A percentile compares a stretch with the other conserved stretches of the same genome.
These are phyloP conservation scores for Xenoacremonium recifei DNA, from an alignment of 2,329 filamentous ascomycete genomes.

Conservation along the genomic window DNA sequence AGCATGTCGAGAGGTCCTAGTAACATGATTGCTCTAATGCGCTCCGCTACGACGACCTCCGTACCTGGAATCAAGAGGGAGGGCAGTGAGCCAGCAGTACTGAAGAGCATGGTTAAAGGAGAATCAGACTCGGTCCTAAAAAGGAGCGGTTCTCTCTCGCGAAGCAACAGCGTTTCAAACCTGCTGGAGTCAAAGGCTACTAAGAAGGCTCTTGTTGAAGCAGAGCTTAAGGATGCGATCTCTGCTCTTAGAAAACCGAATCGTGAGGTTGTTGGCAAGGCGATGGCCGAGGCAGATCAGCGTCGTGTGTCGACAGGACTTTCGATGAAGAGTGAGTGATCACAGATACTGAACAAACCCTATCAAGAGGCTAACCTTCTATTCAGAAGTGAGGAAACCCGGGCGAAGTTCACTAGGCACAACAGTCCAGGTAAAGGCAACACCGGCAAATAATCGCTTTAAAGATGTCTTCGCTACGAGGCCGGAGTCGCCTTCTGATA, in stretches of 20 bases:
- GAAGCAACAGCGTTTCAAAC: constrained; percentile 48
- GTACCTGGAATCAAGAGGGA: constrained; percentile 67
- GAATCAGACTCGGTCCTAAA: constrained; percentile 37
- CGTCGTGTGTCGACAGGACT: constrained; percentile 50
- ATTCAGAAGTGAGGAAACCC: constrained; percentile 52
- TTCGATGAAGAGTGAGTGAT: constrained; percentile 46
- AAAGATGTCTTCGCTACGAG: constrained; percentile 45
- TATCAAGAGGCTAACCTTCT: constrained; percentile 27
- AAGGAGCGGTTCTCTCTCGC: constrained; percentile 38
- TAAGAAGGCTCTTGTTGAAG: constrained; percentile 66
- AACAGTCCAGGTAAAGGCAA: constrained; percentile 54
- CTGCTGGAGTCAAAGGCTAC: constrained; percentile 57
- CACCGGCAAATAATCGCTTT: constrained; percentile 55
- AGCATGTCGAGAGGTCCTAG: constrained; percentile 57
- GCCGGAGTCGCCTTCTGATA: constrained; percentile 19
- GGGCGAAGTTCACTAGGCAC: constrained; percentile 36
- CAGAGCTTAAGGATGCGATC: constrained; percentile 73
- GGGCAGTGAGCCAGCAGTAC: constrained; percentile 56
- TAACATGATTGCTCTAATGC: constrained; percentile 61
- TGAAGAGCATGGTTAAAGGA: constrained; percentile 48
- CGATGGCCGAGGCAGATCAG: constrained; percentile 66
- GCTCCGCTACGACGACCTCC: constrained; percentile 64
- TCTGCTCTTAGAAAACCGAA: constrained; percentile 73
- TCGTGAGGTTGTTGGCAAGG: constrained; percentile 64
- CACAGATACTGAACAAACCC: not conserved